Evolutionary conservation across 352 stramenopile species (phyloP).

Genomic region (Phytophthora crassamura): DNA sequence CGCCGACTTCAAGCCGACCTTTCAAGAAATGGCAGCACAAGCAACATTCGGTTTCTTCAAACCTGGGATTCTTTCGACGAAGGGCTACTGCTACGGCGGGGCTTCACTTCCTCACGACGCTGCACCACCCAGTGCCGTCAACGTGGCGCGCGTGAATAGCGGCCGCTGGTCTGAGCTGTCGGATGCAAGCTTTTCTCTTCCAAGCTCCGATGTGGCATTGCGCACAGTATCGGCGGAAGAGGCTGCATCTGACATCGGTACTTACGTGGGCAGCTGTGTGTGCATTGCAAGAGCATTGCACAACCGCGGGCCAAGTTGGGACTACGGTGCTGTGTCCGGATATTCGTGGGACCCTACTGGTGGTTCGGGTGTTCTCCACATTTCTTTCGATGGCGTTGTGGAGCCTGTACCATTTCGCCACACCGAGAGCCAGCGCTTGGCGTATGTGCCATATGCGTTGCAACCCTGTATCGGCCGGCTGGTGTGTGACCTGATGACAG

Average conservation of each 20-base stretch:
- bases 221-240: too few relatives aligned
- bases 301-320: not conserved
- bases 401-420: not conserved
- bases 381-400: not conserved
- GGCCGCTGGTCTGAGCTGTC: too few relatives aligned
- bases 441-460: not conserved
- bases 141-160: too few relatives aligned
- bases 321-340: not conserved
- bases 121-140: too few relatives aligned
- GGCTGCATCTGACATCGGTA: not conserved
- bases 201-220: too few relatives aligned
- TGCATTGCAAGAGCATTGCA: not conserved
- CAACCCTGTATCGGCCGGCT: not conserved
- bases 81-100: too few relatives aligned
- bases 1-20: too few relatives aligned
- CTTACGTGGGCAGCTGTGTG: slow-evolving; percentile 8
- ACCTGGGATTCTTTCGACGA: too few relatives aligned
- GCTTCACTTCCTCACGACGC: too few relatives aligned
- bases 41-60: too few relatives aligned
- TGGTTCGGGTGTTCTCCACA: slow-evolving; percentile 2
- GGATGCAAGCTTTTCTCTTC: too few relatives aligned
- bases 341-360: slow-evolving; percentile 1
- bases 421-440: not conserved
- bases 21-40: too few relatives aligned
- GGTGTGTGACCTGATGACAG: slow-evolving; percentile 1